Evolutionary conservation across 306 rosid genomes (phyloP).

Genomic region (Quercus gilva): DNA sequence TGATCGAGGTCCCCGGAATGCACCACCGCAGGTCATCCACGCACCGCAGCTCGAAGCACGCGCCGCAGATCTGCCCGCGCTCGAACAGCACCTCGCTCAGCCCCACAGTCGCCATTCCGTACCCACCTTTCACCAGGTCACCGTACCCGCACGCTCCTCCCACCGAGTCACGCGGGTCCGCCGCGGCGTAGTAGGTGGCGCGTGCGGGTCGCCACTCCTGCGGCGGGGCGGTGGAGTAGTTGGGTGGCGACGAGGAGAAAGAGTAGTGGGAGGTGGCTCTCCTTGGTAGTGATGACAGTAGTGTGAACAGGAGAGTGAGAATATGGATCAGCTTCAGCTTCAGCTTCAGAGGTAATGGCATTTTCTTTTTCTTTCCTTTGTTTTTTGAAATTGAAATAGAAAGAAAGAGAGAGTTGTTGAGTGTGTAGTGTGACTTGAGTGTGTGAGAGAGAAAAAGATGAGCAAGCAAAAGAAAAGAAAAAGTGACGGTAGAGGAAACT

Average conservation of each 20-base stretch:
- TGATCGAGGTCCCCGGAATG: constrained; percentile 79
- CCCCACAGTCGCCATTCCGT: constrained; percentile 88
- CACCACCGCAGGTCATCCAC: constrained; percentile 94
- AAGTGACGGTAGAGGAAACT: not conserved
- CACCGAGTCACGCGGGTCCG: constrained; percentile 73
- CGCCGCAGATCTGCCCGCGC: constrained; percentile 98
- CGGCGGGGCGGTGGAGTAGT: constrained; percentile 32
- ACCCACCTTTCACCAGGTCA: constrained; percentile 63
- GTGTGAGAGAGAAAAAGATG: too few species aligned
- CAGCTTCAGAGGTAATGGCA: constrained; percentile 29
- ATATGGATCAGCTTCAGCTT: not conserved
- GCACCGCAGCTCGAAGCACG: constrained; percentile 76
- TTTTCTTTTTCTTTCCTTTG: constrained; percentile 1
- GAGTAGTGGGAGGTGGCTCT: constrained; percentile 48
- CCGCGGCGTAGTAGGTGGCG: constrained; percentile 91
- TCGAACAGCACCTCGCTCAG: constrained; percentile 74
- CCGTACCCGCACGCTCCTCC: constrained; percentile 99
- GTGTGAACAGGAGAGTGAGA: constrained; percentile 29
- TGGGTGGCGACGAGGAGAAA: constrained; percentile 11
- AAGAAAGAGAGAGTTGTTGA: not conserved
- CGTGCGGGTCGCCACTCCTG: constrained; percentile 82
- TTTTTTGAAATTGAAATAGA: constrained; percentile 1
- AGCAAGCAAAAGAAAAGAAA: too few species aligned
- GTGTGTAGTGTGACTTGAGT: too few species aligned
- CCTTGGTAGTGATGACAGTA: constrained; percentile 5